A percentile compares a stretch with the other conserved stretches of the same genome.
These are phyloP conservation scores for Tephrocybe sp. DNA, from an alignment of 768 basidiomycete genomes.

Conservation along the genomic window DNA sequence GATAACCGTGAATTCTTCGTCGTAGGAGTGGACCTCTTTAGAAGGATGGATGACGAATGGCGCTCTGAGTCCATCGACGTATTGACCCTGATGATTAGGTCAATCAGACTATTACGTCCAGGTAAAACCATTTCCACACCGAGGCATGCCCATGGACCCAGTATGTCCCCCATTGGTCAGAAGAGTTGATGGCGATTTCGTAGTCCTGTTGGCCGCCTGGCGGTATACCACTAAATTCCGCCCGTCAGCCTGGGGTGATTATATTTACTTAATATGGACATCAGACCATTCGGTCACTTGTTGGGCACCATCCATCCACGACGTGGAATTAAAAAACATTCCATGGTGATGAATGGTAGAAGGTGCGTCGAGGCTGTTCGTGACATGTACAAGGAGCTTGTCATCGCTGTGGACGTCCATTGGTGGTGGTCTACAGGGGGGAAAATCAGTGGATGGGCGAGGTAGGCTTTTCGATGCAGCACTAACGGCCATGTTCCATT, in stretches of 20 bases:
- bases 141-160: constrained; percentile 75
- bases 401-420: constrained; percentile 73
- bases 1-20: constrained; percentile 87
- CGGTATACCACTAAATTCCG: constrained; percentile 66
- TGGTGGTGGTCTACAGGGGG: constrained; percentile 67
- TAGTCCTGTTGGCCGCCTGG: constrained; percentile 73
- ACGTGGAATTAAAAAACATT: constrained; percentile 87
- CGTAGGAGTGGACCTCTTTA: constrained; percentile 70
- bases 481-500: constrained; percentile 94
- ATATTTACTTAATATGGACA: not conserved
- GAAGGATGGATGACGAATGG: constrained; percentile 77
- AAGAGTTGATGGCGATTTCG: constrained; percentile 64
- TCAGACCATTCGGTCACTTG: constrained; percentile 79
- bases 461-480: not conserved
- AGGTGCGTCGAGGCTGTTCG: constrained; percentile 66
- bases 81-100: constrained; percentile 62
- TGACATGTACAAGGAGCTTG: constrained; percentile 73
- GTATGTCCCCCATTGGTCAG: constrained; percentile 77
- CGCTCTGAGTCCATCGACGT: constrained; percentile 90
- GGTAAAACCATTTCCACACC: constrained; percentile 29
- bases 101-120: not conserved
- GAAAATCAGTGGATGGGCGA: not conserved
- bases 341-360: constrained; percentile 90
- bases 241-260: not conserved
- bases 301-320: constrained; percentile 89